Conservation (phyloP, 2,329 filamentous ascomycete species). For the Acrodontium crateriforme region DNA sequence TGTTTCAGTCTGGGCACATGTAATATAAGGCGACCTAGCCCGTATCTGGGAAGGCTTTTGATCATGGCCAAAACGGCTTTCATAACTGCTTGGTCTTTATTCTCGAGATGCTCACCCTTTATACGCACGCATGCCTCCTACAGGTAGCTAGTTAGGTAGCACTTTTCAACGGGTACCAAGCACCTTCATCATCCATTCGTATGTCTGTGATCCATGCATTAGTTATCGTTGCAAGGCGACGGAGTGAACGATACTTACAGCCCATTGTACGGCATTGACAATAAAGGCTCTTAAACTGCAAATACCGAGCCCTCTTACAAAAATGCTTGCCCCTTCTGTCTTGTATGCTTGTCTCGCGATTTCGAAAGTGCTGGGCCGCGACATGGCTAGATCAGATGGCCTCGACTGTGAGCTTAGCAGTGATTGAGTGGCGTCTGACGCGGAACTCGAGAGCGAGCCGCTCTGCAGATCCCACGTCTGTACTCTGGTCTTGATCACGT, state of each 20-base stretch:
- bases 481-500: constrained; percentile 85
- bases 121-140: too few species aligned
- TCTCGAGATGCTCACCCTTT: too few species aligned
- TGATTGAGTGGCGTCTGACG: constrained; percentile 6
- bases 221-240: not conserved
- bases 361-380: constrained; percentile 41
- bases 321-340: constrained; percentile 58
- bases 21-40: too few species aligned
- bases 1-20: too few species aligned
- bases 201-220: constrained; percentile 26
- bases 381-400: not conserved
- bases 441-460: constrained; percentile 1
- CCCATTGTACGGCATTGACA: constrained; percentile 89
- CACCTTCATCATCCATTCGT: constrained; percentile 68
- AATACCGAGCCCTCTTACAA: constrained; percentile 68
- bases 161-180: constrained; percentile 9
- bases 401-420: constrained; percentile 4
- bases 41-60: too few species aligned
- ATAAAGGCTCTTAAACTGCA: constrained; percentile 80
- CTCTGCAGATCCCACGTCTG: constrained; percentile 49
- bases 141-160: too few species aligned
- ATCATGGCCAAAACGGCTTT: too few species aligned
- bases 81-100: too few species aligned
- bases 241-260: constrained; percentile 31
- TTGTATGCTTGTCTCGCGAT: constrained; percentile 55